Conservation (phyloP, 345 rosid species). For the Salix caprea region DNA sequence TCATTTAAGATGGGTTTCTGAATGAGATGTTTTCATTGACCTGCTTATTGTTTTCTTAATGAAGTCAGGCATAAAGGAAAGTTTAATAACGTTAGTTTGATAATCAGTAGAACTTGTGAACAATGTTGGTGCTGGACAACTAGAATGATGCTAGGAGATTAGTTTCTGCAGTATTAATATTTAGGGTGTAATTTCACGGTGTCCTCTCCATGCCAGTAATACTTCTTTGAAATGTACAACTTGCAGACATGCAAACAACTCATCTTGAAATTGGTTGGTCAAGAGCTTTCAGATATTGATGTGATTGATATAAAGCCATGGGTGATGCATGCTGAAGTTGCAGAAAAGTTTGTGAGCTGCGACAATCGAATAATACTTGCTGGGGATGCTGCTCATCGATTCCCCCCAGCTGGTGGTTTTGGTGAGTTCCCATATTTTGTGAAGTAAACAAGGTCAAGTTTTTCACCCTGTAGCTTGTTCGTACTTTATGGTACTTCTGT, state of each 20-base stretch:
- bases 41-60: background rate
- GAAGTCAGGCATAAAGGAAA: background rate
- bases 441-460: background rate
- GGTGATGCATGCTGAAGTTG: conserved; percentile 99
- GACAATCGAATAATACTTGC: conserved; percentile 66
- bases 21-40: background rate
- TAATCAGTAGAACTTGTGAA: background rate
- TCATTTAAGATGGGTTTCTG: conserved; percentile 7
- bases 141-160: background rate
- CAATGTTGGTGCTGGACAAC: background rate
- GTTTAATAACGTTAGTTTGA: background rate
- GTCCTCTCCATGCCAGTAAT: conserved; percentile 9
- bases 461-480: background rate
- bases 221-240: conserved; percentile 37
- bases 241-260: conserved; percentile 80
- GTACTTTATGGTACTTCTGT: background rate
- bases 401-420: conserved; percentile 98
- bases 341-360: conserved; percentile 57
- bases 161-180: background rate
- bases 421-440: conserved; percentile 43
- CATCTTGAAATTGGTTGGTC: conserved; percentile 75
- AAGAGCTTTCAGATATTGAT: conserved; percentile 70
- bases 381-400: conserved; percentile 96
- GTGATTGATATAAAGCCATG: conserved; percentile 89
- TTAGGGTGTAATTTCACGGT: background rate